Conservation (phyloP, 2,329 filamentous ascomycete species). For the Exophiala spinifera region DNA sequence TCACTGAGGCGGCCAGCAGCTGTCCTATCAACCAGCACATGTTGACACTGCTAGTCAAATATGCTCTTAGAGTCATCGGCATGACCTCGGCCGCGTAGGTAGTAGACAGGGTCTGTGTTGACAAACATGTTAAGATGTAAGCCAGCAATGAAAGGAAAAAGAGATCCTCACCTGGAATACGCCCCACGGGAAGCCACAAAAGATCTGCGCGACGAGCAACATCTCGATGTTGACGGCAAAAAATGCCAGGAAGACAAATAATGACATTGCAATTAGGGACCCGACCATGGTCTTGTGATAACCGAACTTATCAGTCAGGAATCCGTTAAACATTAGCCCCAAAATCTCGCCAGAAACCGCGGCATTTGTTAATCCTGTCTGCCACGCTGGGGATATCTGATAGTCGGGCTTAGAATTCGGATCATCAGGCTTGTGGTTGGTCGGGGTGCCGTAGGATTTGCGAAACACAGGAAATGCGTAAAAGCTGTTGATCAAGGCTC, state of each 20-base stretch:
- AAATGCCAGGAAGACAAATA: constrained; percentile 63
- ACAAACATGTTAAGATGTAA: background rate
- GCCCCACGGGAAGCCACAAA: constrained; percentile 60
- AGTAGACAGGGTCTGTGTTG: constrained; percentile 46
- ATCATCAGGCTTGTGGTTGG: constrained; percentile 43
- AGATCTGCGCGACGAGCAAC: constrained; percentile 59
- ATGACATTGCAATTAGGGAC: constrained; percentile 53
- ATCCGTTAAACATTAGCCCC: constrained; percentile 64
- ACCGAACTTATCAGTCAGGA: constrained; percentile 64
- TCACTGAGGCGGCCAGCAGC: constrained; percentile 50
- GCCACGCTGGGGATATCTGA: constrained; percentile 55
- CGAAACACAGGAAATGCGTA: constrained; percentile 38
- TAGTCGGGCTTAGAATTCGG: constrained; percentile 40
- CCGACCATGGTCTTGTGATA: constrained; percentile 63
- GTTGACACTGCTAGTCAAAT: constrained; percentile 56
- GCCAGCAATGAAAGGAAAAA: background rate
- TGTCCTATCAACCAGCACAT: constrained; percentile 59
- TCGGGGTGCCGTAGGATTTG: constrained; percentile 20
- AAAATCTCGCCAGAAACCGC: constrained; percentile 63
- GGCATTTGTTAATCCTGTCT: constrained; percentile 56
- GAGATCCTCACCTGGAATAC: constrained; percentile 38
- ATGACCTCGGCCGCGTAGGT: constrained; percentile 54
- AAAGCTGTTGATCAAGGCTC: constrained; percentile 32
- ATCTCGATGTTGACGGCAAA: constrained; percentile 59
- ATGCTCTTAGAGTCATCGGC: constrained; percentile 47